phyloP scores from a whole-genome alignment of 192 early-diverging fungal species.

The Backusella australiensis region DNA sequence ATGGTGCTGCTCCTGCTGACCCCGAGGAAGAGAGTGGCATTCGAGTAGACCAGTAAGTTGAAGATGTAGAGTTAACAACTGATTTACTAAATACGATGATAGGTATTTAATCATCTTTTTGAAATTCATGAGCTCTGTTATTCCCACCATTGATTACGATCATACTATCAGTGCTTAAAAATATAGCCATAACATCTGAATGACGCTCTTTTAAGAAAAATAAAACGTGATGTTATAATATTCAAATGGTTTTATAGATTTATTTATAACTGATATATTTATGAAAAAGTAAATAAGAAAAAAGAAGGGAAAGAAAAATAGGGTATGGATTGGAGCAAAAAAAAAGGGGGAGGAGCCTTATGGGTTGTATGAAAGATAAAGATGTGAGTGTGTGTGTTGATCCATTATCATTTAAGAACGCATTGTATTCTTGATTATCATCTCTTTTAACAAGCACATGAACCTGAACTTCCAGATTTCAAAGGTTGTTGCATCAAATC shows the following conservation, averaged over 20 bases:
- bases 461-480: not conserved
- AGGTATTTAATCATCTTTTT: conserved; percentile 91
- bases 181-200: conserved; percentile 1
- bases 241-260: not conserved
- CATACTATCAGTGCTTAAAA: conserved; percentile 80
- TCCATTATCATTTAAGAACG: not conserved
- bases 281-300: not conserved
- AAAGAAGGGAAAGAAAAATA: not conserved
- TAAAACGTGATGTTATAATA: not conserved
- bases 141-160: conserved; percentile 99
- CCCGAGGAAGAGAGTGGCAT: conserved; percentile 66
- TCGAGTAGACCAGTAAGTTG: conserved; percentile 85
- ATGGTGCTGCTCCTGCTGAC: conserved; percentile 40
- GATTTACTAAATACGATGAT: not conserved
- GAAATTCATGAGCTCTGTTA: conserved; percentile 96
- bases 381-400: not conserved
- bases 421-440: not conserved
- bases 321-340: not conserved
- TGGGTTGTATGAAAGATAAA: not conserved
- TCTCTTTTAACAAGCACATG: conserved; percentile 9
- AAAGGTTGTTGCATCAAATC: not conserved
- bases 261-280: not conserved
- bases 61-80: too few relatives aligned
- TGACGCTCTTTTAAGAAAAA: not conserved
- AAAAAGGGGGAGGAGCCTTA: not conserved